A percentile compares a stretch with the other conserved stretches of the same genome.
Conservation (phyloP, 768 basidiomycete species). For the Naganishia randhawae region DNA sequence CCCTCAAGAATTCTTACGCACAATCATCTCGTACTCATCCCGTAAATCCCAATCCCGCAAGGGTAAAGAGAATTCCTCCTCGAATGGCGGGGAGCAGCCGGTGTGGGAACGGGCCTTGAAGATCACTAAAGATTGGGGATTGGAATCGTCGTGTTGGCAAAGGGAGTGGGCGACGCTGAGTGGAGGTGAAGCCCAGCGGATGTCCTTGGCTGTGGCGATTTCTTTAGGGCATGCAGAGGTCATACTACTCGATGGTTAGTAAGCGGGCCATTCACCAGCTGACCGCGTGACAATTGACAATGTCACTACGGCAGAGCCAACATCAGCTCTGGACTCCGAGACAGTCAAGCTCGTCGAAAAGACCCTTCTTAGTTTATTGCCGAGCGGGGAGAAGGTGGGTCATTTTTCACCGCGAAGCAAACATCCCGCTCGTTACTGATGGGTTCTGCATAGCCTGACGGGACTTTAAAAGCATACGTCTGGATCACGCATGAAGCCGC, state of each 20-base stretch:
- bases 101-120: constrained; percentile 47
- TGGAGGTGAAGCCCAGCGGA: constrained; percentile 80
- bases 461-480: constrained; percentile 64
- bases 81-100: not conserved
- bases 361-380: constrained; percentile 59
- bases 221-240: constrained; percentile 73
- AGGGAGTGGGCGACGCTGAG: constrained; percentile 74
- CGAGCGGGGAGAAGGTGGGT: constrained; percentile 12
- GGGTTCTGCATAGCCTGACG: constrained; percentile 31
- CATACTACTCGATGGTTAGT: constrained; percentile 56
- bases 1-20: constrained; percentile 66
- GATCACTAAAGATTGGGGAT: constrained; percentile 64
- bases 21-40: constrained; percentile 58
- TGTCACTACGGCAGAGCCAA: constrained; percentile 63
- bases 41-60: constrained; percentile 47
- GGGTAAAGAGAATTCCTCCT: not conserved
- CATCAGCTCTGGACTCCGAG: constrained; percentile 74
- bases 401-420: no score
- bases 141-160: constrained; percentile 68
- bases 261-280: not conserved
- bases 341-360: constrained; percentile 66
- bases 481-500: constrained; percentile 88
- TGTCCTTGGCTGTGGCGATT: constrained; percentile 71
- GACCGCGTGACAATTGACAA: not conserved
- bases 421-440: no score